Conservation (phyloP, 2,329 filamentous ascomycete genomes). For the Daldinia sp. region DNA sequence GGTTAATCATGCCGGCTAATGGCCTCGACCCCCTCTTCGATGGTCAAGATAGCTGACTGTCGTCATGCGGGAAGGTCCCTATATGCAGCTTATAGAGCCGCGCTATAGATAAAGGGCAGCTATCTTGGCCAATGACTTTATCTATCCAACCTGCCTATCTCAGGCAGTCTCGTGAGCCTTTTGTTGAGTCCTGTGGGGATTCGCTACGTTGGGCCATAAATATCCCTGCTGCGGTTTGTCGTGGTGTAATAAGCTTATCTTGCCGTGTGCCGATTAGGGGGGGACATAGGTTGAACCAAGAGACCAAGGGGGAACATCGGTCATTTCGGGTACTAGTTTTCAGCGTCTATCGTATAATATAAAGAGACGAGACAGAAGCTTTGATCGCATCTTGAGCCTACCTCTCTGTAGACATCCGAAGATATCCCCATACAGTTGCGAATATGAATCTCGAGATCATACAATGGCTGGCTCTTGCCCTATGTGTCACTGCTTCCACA, state of each 20-base stretch:
- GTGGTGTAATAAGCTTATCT: slow-evolving; percentile 33
- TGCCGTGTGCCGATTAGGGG: slow-evolving; percentile 8
- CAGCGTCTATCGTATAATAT: neutral
- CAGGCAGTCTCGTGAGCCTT: slow-evolving; percentile 23
- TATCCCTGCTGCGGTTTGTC: slow-evolving; percentile 15
- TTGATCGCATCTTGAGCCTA: neutral
- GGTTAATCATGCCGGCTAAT: slow-evolving; percentile 39
- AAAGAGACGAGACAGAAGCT: neutral
- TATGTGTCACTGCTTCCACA: slow-evolving; percentile 7
- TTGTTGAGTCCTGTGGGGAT: slow-evolving; percentile 4
- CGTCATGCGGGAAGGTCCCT: slow-evolving; percentile 26
- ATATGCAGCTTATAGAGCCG: slow-evolving; percentile 18
- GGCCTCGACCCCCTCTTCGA: neutral
- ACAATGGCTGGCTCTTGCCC: slow-evolving; percentile 6
- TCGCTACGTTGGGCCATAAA: slow-evolving; percentile 5
- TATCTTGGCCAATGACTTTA: slow-evolving; percentile 16
- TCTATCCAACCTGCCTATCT: slow-evolving; percentile 37
- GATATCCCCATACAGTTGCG: neutral
- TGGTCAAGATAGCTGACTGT: slow-evolving; percentile 8
- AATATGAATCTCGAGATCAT: slow-evolving; percentile 15
- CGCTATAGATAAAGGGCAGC: slow-evolving; percentile 12
- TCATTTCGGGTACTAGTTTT: neutral
- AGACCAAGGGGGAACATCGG: slow-evolving; percentile 1
- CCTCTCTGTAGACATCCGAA: neutral
- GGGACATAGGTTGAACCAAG: slow-evolving; percentile 15